These are phyloP conservation scores for Cryoendolithus antarcticus DNA, from an alignment of 2,329 filamentous ascomycete genomes.

Conservation along the genomic window DNA sequence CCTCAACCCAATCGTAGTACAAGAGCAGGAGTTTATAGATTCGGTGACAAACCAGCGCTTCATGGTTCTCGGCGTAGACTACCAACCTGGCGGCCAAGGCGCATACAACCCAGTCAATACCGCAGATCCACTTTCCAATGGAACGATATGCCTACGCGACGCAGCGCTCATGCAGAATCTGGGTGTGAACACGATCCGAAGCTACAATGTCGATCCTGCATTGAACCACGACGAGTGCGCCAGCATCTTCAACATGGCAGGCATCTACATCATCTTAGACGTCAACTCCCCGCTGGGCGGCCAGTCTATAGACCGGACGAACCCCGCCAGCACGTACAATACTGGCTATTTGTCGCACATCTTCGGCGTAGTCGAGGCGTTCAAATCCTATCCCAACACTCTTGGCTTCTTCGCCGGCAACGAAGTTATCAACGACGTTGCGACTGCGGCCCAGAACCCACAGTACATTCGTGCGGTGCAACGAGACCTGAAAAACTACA, in stretches of 20 bases:
- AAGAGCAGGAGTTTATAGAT: slow-evolving; percentile 51
- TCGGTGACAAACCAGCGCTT: slow-evolving; percentile 45
- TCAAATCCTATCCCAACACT: slow-evolving; percentile 54
- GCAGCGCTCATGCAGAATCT: slow-evolving; percentile 50
- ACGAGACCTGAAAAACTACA: slow-evolving; percentile 58
- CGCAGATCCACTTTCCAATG: slow-evolving; percentile 46
- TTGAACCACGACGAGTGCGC: slow-evolving; percentile 50
- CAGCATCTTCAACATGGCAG: slow-evolving; percentile 52
- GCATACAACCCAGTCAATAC: slow-evolving; percentile 38
- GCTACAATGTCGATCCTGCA: slow-evolving; percentile 50
- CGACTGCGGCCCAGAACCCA: slow-evolving; percentile 39
- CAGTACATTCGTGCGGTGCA: slow-evolving; percentile 50
- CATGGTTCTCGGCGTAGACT: slow-evolving; percentile 52
- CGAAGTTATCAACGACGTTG: slow-evolving; percentile 53
- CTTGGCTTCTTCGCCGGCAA: slow-evolving; percentile 57
- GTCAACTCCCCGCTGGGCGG: slow-evolving; percentile 50
- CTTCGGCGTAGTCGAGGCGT: slow-evolving; percentile 52
- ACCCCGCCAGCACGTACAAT: slow-evolving; percentile 44
- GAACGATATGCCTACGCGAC: slow-evolving; percentile 47
- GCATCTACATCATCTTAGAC: slow-evolving; percentile 55
- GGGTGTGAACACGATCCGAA: slow-evolving; percentile 53
- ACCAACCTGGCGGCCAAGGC: slow-evolving; percentile 50
- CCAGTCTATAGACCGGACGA: slow-evolving; percentile 43
- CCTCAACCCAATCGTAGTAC: slow-evolving; percentile 44
- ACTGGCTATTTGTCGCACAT: slow-evolving; percentile 44